These are phyloP conservation scores for Coniosporium apollinis DNA, from an alignment of 495 filamentous ascomycete genomes.

Conservation along the genomic window DNA sequence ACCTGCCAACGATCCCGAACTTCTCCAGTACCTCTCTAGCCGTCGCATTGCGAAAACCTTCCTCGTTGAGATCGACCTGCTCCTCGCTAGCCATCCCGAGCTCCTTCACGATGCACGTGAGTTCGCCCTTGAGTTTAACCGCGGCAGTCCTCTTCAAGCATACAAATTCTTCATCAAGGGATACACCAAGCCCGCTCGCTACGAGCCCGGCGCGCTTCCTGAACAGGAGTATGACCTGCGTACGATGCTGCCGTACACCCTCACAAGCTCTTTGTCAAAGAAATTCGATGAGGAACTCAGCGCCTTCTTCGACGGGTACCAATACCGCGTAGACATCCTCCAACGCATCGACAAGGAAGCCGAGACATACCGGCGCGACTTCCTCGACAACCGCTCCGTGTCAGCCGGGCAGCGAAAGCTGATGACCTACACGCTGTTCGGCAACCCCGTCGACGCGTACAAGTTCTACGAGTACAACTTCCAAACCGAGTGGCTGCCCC, in stretches of 20 bases:
- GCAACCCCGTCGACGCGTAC: conserved; percentile 12
- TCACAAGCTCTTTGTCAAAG: too few relatives aligned
- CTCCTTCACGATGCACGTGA: conserved; percentile 1
- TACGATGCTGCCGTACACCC: too few relatives aligned
- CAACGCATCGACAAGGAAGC: conserved; percentile 9
- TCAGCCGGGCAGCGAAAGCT: conserved; percentile 4
- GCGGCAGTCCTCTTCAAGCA: conserved; percentile 4
- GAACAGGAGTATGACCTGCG: too few relatives aligned
- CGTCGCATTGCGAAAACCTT: conserved; percentile 7
- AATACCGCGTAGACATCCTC: conserved; percentile 11
- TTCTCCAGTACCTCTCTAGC: conserved; percentile 4
- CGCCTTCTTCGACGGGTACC: conserved; percentile 8
- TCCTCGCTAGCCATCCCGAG: conserved; percentile 8
- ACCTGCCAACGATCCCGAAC: neutral
- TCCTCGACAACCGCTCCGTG: neutral
- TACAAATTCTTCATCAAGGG: conserved; percentile 12
- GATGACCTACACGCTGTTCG: conserved; percentile 5
- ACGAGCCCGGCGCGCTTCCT: conserved; percentile 3
- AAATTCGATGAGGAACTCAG: conserved; percentile 6
- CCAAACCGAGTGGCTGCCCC: conserved; percentile 10
- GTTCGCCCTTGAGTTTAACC: conserved; percentile 4
- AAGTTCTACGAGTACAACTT: conserved; percentile 9
- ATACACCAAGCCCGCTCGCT: conserved; percentile 12
- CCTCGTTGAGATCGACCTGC: conserved; percentile 10
- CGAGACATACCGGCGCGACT: neutral